Conservation (phyloP, 345 rosid species). For the Heritiera littoralis region DNA sequence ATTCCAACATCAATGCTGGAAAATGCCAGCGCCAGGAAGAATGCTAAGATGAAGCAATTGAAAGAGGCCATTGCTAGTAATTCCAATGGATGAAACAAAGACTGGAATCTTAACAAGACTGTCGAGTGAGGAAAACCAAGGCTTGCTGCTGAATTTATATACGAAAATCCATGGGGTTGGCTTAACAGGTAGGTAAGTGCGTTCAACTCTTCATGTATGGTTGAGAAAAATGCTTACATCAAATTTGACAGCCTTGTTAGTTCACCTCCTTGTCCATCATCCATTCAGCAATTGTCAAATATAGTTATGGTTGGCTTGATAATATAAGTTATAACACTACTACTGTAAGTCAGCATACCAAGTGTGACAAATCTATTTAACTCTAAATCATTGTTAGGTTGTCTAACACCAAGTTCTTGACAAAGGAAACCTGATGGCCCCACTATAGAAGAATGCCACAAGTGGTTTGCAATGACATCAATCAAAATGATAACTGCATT, state of each 20-base stretch:
- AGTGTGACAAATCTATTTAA: not conserved
- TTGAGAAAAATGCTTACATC: not conserved
- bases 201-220: no score
- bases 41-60: constrained; percentile 2
- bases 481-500: not conserved
- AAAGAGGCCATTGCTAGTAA: constrained; percentile 20
- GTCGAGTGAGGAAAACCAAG: not conserved
- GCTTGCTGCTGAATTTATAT: not conserved
- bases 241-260: not conserved
- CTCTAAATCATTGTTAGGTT: not conserved
- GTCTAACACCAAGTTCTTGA: not conserved
- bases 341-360: not conserved
- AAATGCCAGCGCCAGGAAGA: constrained; percentile 16
- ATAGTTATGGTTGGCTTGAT: constrained; percentile 7
- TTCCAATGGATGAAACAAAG: not conserved
- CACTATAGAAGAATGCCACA: not conserved
- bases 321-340: not conserved
- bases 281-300: not conserved
- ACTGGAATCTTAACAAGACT: not conserved
- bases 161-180: not conserved
- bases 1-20: constrained; percentile 15
- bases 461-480: not conserved
- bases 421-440: not conserved
- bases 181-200: not conserved
- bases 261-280: constrained; percentile 4